Conservation (phyloP, 1,284 basidiomycete species). For the Schizophyllum commune region DNA sequence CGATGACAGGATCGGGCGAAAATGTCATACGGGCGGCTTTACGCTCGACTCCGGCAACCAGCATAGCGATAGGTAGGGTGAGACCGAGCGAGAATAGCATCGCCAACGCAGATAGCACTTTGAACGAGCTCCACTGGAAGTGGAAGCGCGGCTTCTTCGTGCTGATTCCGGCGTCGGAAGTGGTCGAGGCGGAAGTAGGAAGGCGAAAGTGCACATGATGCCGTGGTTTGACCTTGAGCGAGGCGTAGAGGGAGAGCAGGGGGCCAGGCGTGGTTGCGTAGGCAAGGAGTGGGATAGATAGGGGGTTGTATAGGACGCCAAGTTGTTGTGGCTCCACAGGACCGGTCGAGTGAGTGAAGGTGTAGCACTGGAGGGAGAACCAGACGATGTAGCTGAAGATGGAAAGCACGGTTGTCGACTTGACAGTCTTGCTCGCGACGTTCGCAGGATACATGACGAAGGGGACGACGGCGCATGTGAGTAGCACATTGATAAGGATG, state of each 20-base stretch:
- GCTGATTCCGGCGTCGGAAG: background rate
- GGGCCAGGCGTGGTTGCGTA: conserved; percentile 60
- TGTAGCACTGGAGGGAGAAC: conserved; percentile 24
- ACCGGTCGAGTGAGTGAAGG: background rate
- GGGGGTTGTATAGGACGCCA: background rate
- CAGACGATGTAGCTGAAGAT: conserved; percentile 50
- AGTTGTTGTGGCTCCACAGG: background rate
- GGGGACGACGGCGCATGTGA: conserved; percentile 38
- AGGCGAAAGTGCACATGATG: background rate
- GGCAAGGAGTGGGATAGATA: conserved; percentile 25
- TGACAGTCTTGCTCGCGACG: conserved; percentile 40
- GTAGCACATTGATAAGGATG: conserved; percentile 24
- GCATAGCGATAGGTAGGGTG: conserved; percentile 46
- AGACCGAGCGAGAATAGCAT: conserved; percentile 39
- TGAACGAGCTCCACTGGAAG: conserved; percentile 35
- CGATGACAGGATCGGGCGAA: conserved; percentile 34
- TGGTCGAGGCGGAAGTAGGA: background rate
- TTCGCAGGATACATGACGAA: conserved; percentile 42
- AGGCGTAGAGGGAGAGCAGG: conserved; percentile 57
- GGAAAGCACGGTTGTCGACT: conserved; percentile 52
- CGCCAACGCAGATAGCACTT: conserved; percentile 44
- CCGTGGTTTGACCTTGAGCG: conserved; percentile 30
- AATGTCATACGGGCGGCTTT: conserved; percentile 38
- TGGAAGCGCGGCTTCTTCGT: background rate
- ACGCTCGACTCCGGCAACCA: conserved; percentile 35